Evolutionary conservation across 116 monocot genomes (phyloP).

Genomic region (Zostera marina): DNA sequence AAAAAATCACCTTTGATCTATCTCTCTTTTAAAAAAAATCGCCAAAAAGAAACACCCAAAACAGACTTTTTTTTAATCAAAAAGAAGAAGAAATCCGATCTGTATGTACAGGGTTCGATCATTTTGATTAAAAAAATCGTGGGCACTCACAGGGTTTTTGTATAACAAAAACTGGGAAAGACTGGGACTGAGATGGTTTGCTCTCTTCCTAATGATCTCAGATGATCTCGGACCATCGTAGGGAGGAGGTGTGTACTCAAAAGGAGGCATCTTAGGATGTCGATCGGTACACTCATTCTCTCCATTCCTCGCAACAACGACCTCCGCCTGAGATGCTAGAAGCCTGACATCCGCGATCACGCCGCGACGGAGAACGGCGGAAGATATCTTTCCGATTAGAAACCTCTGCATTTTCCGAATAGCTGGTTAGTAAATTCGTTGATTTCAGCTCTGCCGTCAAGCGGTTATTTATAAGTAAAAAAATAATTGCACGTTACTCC

Average conservation of each 20-base stretch:
- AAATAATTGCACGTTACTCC: no score
- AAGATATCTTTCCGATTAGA: neutral
- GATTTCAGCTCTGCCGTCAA: no score
- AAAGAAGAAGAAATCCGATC: no score
- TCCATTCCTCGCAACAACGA: neutral
- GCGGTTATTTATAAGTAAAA: no score
- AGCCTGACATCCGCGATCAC: neutral
- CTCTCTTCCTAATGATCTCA: slow-evolving; percentile 55
- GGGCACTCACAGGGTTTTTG: slow-evolving; percentile 55
- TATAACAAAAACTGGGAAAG: slow-evolving; percentile 64
- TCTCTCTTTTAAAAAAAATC: no score
- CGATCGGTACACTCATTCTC: neutral
- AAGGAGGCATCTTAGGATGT: slow-evolving; percentile 57
- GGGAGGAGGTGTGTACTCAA: slow-evolving; percentile 56
- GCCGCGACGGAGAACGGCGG: neutral
- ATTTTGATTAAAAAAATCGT: no score
- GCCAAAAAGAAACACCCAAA: no score
- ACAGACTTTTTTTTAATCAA: no score
- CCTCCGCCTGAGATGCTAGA: neutral
- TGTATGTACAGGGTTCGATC: no score
- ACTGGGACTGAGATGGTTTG: slow-evolving; percentile 74
- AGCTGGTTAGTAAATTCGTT: no score
- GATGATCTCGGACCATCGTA: slow-evolving; percentile 61
- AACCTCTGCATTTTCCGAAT: neutral
- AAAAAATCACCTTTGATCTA: neutral